Percentiles rank a stretch among this genome's conserved stretches.
Evolutionary conservation across 495 filamentous ascomycete genomes (phyloP).

Genomic region (Xylaria scruposa): DNA sequence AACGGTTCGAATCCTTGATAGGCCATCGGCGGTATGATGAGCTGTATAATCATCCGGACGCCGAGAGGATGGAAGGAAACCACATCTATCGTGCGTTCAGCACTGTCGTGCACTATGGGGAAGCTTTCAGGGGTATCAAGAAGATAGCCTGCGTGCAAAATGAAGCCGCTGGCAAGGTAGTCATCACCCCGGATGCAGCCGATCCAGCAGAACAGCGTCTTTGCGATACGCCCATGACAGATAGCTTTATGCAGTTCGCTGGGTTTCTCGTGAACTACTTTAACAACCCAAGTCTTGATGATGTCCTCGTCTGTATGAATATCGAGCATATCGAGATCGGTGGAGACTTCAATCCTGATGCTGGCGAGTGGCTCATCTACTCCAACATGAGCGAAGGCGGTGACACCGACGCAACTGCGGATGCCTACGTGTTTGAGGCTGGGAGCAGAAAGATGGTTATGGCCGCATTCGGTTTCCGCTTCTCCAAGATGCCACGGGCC

Average conservation of each 20-base stretch:
- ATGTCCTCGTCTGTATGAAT: slow-evolving; percentile 38
- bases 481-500: slow-evolving; percentile 29
- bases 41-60: slow-evolving; percentile 22
- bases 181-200: slow-evolving; percentile 10
- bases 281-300: slow-evolving; percentile 34
- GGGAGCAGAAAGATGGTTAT: slow-evolving; percentile 31
- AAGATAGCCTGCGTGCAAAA: slow-evolving; percentile 33
- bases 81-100: slow-evolving; percentile 39
- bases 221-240: slow-evolving; percentile 38
- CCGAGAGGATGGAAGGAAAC: slow-evolving; percentile 29
- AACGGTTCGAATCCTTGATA: slow-evolving; percentile 16
- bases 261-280: slow-evolving; percentile 45
- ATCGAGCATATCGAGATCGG: slow-evolving; percentile 35
- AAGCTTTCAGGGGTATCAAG: slow-evolving; percentile 36
- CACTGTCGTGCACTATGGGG: slow-evolving; percentile 37
- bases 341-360: slow-evolving; percentile 34
- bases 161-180: slow-evolving; percentile 37
- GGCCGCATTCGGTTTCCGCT: slow-evolving; percentile 27
- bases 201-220: slow-evolving; percentile 35
- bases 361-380: slow-evolving; percentile 37
- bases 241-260: slow-evolving; percentile 48
- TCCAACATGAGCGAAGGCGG: slow-evolving; percentile 32
- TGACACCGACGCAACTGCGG: slow-evolving; percentile 35
- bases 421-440: slow-evolving; percentile 43
- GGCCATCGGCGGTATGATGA: slow-evolving; percentile 9